Conservation (phyloP, 2,329 filamentous ascomycete species). For the Fusarium lateritium region DNA sequence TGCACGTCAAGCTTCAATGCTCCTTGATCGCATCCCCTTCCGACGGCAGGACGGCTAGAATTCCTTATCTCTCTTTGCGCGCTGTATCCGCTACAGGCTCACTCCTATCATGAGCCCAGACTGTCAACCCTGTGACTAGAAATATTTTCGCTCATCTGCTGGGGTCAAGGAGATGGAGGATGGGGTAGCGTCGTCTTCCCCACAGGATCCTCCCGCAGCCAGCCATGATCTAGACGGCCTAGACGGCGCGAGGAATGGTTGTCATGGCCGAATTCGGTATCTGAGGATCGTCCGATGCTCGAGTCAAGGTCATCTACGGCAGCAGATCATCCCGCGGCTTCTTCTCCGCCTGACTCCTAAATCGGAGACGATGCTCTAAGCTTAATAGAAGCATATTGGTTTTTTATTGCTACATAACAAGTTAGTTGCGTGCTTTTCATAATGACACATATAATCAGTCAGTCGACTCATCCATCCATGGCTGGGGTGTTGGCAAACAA, state of each 20-base stretch:
- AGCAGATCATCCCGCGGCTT: conserved; percentile 28
- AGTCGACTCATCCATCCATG: not conserved
- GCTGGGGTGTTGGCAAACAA: too few relatives aligned
- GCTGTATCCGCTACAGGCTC: conserved; percentile 6
- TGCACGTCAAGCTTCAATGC: conserved; percentile 12
- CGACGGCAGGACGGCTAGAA: conserved; percentile 17
- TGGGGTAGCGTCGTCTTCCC: conserved; percentile 49
- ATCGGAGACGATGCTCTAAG: conserved; percentile 23
- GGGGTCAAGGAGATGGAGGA: conserved; percentile 37
- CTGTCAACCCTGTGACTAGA: conserved; percentile 43
- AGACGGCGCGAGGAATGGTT: conserved; percentile 17
- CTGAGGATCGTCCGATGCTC: conserved; percentile 32
- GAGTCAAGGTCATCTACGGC: conserved; percentile 39
- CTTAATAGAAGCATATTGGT: conserved; percentile 19
- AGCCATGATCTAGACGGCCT: conserved; percentile 22
- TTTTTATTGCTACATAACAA: conserved; percentile 8
- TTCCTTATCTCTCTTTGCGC: conserved; percentile 41
- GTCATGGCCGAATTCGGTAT: conserved; percentile 20
- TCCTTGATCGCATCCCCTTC: conserved; percentile 10
- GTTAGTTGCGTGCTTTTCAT: conserved; percentile 5
- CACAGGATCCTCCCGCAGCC: conserved; percentile 41
- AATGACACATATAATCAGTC: not conserved
- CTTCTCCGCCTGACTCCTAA: conserved; percentile 24
- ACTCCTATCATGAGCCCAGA: conserved; percentile 46
- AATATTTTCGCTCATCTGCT: conserved; percentile 42